These are phyloP conservation scores for Inga laurina DNA, from an alignment of 306 rosid species.

Conservation along the genomic window DNA sequence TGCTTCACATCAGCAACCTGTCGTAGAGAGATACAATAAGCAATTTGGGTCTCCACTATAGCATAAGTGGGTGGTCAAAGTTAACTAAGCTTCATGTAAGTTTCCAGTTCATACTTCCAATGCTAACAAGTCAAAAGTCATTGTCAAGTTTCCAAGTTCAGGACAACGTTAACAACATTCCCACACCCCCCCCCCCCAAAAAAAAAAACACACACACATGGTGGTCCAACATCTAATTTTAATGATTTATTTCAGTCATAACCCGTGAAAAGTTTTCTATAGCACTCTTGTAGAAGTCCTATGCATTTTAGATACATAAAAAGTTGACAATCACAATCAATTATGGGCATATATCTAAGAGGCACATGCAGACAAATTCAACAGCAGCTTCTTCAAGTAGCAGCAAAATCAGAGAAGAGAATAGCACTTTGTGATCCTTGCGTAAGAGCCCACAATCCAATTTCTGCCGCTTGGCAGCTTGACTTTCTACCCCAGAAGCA, in stretches of 20 bases:
- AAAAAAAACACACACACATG: background rate
- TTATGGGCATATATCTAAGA: slow-evolving; percentile 14
- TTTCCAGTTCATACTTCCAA: slow-evolving; percentile 14
- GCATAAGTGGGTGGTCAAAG: slow-evolving; percentile 8
- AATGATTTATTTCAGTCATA: slow-evolving; percentile 6
- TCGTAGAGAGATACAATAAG: slow-evolving; percentile 35
- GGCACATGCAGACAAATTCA: slow-evolving; percentile 17
- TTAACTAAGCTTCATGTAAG: background rate
- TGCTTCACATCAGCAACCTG: slow-evolving; percentile 73
- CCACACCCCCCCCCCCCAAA: background rate
- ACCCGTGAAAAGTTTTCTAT: slow-evolving; percentile 12
- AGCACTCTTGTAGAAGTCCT: slow-evolving; percentile 5
- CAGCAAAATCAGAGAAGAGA: slow-evolving; percentile 29
- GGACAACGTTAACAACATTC: background rate
- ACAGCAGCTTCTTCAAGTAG: slow-evolving; percentile 3
- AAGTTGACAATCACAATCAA: background rate
- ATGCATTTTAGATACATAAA: background rate
- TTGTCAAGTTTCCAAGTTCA: background rate
- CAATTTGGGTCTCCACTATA: slow-evolving; percentile 10
- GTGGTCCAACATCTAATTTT: slow-evolving; percentile 27
- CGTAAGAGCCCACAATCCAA: slow-evolving; percentile 78
- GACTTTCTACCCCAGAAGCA: slow-evolving; percentile 66
- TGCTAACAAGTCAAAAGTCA: slow-evolving; percentile 9
- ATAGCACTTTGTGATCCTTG: slow-evolving; percentile 56
- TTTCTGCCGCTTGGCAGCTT: slow-evolving; percentile 90